phyloP scores from a whole-genome alignment of 2,329 filamentous ascomycete species.

The Pezicula radicicola region DNA sequence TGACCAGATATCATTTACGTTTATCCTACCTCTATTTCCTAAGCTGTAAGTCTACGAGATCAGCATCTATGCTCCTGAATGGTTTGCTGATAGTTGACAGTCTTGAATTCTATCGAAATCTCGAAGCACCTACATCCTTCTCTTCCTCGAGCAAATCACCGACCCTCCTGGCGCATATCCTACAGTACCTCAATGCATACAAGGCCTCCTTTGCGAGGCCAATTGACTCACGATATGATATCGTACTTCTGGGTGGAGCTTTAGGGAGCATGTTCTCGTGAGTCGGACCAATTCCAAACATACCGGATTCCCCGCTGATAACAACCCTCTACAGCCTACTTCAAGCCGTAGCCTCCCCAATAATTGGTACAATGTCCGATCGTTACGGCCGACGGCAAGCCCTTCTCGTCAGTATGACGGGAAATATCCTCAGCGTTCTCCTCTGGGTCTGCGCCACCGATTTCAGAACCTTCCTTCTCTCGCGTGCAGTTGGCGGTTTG shows the following conservation, averaged over 20 bases:
- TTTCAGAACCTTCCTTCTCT: constrained; percentile 95
- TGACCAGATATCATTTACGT: constrained; percentile 88
- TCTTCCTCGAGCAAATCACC: constrained; percentile 40
- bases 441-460: constrained; percentile 93
- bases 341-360: constrained; percentile 85
- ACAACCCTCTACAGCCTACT: constrained; percentile 58
- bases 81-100: constrained; percentile 18
- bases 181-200: constrained; percentile 86
- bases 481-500: constrained; percentile 84
- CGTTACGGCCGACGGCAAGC: constrained; percentile 83
- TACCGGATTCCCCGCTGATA: neutral
- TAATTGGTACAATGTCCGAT: constrained; percentile 89
- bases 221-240: constrained; percentile 95
- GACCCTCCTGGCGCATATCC: constrained; percentile 74
- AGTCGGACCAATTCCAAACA: constrained; percentile 15
- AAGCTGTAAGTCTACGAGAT: constrained; percentile 91
- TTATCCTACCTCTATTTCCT: constrained; percentile 94
- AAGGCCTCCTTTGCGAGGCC: constrained; percentile 89
- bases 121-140: constrained; percentile 56
- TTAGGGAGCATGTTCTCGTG: constrained; percentile 86
- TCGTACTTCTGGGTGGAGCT: constrained; percentile 90
- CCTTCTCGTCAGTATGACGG: constrained; percentile 85
- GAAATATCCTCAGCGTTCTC: constrained; percentile 89
- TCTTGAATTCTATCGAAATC: constrained; percentile 89
- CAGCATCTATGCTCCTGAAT: constrained; percentile 56